Evolutionary conservation across 805 yeast genomes (phyloP).

Genomic region (Candida yuanshanica): DNA sequence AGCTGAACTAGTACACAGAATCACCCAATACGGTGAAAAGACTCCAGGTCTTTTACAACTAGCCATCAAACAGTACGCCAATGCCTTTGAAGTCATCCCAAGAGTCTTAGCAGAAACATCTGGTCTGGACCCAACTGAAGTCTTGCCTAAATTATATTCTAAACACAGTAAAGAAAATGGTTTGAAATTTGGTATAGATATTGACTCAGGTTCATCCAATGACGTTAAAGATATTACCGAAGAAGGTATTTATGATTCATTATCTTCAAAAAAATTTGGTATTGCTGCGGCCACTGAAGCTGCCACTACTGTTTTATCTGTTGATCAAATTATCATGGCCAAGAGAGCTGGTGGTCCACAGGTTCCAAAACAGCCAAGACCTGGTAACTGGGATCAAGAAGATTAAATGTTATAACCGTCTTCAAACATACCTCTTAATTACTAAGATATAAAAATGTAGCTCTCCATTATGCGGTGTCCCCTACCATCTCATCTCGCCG

Average conservation of each 20-base stretch:
- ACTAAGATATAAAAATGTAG: too few species aligned
- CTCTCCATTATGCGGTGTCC: background rate
- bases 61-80: slow-evolving; percentile 90
- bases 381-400: slow-evolving; percentile 95
- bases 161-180: slow-evolving; percentile 58
- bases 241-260: slow-evolving; percentile 71
- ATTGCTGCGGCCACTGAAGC: slow-evolving; percentile 94
- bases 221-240: slow-evolving; percentile 69
- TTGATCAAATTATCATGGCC: slow-evolving; percentile 98
- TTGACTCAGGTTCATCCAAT: slow-evolving; percentile 63
- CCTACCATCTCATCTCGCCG: slow-evolving; percentile 6
- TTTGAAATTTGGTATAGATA: slow-evolving; percentile 58
- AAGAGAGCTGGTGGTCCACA: slow-evolving; percentile 99
- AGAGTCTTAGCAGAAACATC: slow-evolving; percentile 91
- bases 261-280: slow-evolving; percentile 78
- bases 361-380: slow-evolving; percentile 75
- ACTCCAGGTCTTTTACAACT: slow-evolving; percentile 91
- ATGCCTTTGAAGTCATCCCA: slow-evolving; percentile 92
- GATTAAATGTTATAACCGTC: slow-evolving; percentile 44
- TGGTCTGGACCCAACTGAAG: slow-evolving; percentile 86
- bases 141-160: slow-evolving; percentile 83
- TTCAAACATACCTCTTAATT: too few species aligned
- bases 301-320: slow-evolving; percentile 81
- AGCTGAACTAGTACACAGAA: slow-evolving; percentile 74
- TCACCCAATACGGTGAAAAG: slow-evolving; percentile 82